Base-by-base conservation (phyloP, 179 eudicot genomes). In the Camellia oleifera region DNA sequence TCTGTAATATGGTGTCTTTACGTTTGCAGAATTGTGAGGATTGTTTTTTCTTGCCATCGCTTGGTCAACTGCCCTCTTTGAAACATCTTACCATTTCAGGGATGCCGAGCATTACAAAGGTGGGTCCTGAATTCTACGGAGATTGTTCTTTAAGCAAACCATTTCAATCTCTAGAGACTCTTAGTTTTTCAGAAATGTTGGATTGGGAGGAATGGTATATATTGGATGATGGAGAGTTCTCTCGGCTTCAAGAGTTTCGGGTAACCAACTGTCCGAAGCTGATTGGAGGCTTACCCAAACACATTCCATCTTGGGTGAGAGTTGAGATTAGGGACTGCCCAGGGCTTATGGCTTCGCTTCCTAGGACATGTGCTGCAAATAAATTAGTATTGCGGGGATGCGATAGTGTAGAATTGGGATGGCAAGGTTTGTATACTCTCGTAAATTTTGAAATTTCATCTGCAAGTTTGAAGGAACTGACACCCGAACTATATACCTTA, bases 1-100 rank as follows among this genome's bases (percentile, higher is more conserved):
- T 57, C 32, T 1, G 17, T 60, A 40, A 79, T 17, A 57, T 79
- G 60, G 76, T 79, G 15, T 57, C 58, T 9, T 53, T 79, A 40
- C 46, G 32, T 18, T 69, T 79, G 61, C 8, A 5, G 0, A 7
- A 23, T 5, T 70, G 76, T 26, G 7, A 1, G 13, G 15, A 72
- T 8, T 79, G 81, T 61, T 14, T 7, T 62, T 20, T 3, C 7
- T 46, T 79, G 46, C 81, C 81, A 14, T 3, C 81, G 0, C 76
- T 79, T 18, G 81, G 81, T 14, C 76, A 71, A 26, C 20, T 79
- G 17, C 70, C 81, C 11, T 72, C 20, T 32, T 44, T 79, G n/a
- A 20, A 72, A 53, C 26, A 70, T 3, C 60, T 79, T 14, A 3
- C 15, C 17, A 61, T 79, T 79, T 50, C 11, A 45, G 0, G 15